Percentiles rank a stretch among this genome's conserved stretches.
phyloP scores from a whole-genome alignment of 2,329 filamentous ascomycete genomes.

The Xylariaceae sp. region DNA sequence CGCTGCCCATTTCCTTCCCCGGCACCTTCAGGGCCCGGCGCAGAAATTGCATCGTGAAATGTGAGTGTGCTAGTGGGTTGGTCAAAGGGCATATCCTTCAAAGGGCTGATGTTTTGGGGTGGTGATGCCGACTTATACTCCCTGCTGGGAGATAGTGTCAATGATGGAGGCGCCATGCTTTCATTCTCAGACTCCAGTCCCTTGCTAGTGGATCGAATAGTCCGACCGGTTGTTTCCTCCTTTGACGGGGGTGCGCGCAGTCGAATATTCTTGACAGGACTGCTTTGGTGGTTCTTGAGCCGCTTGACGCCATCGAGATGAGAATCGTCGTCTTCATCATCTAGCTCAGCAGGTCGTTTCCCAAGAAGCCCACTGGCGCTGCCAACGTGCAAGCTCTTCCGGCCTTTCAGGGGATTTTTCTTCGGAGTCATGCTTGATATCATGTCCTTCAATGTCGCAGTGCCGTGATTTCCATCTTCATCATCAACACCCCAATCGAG shows the following conservation, averaged over 20 bases:
- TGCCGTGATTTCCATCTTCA: slow-evolving; percentile 54
- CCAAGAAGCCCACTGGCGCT: slow-evolving; percentile 68
- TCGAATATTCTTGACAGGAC: slow-evolving; percentile 69
- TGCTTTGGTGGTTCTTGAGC: slow-evolving; percentile 64
- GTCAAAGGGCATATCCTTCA: slow-evolving; percentile 48
- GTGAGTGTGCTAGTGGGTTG: slow-evolving; percentile 40
- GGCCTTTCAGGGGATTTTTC: slow-evolving; percentile 58
- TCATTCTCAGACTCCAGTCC: slow-evolving; percentile 39
- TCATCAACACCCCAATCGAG: slow-evolving; percentile 53
- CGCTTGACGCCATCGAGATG: slow-evolving; percentile 60
- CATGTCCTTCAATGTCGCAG: slow-evolving; percentile 66
- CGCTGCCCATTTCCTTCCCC: slow-evolving; percentile 51
- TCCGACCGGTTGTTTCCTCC: slow-evolving; percentile 57
- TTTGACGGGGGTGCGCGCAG: slow-evolving; percentile 64
- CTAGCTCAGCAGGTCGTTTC: slow-evolving; percentile 67
- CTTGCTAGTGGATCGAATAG: slow-evolving; percentile 45
- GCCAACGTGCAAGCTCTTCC: slow-evolving; percentile 72
- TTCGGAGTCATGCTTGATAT: slow-evolving; percentile 73
- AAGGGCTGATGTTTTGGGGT: slow-evolving; percentile 50
- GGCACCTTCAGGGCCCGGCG: slow-evolving; percentile 39
- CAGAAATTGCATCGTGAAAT: slow-evolving; percentile 38
- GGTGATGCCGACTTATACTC: slow-evolving; percentile 41
- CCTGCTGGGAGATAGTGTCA: slow-evolving; percentile 45
- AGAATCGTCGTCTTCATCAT: slow-evolving; percentile 55
- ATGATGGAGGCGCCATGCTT: slow-evolving; percentile 38